Base-by-base conservation (phyloP, 2,329 filamentous ascomycete species). In the Juglanconis juglandina region DNA sequence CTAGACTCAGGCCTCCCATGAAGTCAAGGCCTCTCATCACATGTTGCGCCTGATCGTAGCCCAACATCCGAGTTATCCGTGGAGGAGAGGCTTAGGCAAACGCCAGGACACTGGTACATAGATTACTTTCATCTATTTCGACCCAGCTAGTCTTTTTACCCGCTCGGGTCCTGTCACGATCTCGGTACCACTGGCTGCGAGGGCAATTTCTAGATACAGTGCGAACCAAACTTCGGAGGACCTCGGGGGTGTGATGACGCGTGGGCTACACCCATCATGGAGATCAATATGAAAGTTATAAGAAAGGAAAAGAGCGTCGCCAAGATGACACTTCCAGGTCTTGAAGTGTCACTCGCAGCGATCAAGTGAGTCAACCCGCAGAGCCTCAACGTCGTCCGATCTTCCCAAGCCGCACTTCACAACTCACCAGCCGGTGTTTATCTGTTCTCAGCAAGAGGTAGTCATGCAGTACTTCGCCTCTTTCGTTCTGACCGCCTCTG, bases 391-490 rank as follows among this genome's bases (percentile, higher is more conserved):
- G n/a, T 46, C 34, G 7, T 46, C 44, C 8, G 33, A 32, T 17
- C 9, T 55, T 24, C 42, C 4, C 24, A 14, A 33, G 32, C 6
- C 32, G 11, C 7, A 7, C 3, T 8, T 53, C 37, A 53, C 11
- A 5, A 11, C 24, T 53, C 24, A 42, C n/a, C 24, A 32, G 24
- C 32, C 5, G 11, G 14, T 8, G 49, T 33, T 30, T 24, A 11
- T n/a, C 9, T n/a, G 3, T 35, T 10, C 6, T 32, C 14, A 4
- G 10, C 9, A 35, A 42, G 24, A 10, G n/a, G 11, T 52, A 54
- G 59, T 52, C 13, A 69, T 70, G 66, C 64, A 68, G 49, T 57
- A 66, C 14, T 50, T 70, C 49, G 37, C 55, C 4, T 34, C 49
- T 24, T 8, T 70, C 32, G 32, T 70, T 46, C 59, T 68, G n/a